phyloP scores from a whole-genome alignment of 495 filamentous ascomycete genomes.

The Lophiostoma macrostomum region DNA sequence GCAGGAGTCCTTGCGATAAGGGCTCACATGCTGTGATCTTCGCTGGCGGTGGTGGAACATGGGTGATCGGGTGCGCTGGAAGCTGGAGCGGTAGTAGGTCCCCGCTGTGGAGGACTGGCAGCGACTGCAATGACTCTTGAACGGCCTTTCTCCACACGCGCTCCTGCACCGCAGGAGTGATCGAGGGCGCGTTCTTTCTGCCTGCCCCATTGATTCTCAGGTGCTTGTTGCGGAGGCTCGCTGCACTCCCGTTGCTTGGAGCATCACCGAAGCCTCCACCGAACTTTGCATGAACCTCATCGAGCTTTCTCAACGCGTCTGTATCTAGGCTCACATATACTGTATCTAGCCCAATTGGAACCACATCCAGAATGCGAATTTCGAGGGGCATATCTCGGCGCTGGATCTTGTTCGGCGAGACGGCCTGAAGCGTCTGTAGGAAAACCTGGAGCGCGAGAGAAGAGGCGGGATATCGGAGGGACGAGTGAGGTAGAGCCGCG shows the following conservation, averaged over 20 bases:
- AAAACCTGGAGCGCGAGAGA: conserved; percentile 78
- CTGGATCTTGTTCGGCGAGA: conserved; percentile 60
- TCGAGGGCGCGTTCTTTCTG: conserved; percentile 5
- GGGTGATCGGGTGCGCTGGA: conserved; percentile 84
- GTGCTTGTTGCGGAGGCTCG: conserved; percentile 34
- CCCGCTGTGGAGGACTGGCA: conserved; percentile 75
- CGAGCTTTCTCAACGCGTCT: conserved; percentile 62
- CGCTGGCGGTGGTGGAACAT: conserved; percentile 73
- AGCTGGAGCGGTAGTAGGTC: conserved; percentile 81
- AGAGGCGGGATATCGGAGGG: conserved; percentile 77
- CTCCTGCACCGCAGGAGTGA: conserved; percentile 46
- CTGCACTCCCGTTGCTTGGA: conserved; percentile 40
- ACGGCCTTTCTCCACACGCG: conserved; percentile 73
- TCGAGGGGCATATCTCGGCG: conserved; percentile 55
- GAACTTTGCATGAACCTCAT: conserved; percentile 61
- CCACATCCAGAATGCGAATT: conserved; percentile 76
- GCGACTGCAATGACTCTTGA: conserved; percentile 63
- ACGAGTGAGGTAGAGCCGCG: conserved; percentile 62
- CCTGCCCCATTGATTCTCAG: conserved; percentile 21
- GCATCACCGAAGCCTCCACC: conserved; percentile 55
- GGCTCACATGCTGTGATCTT: conserved; percentile 64
- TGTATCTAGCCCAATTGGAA: conserved; percentile 73
- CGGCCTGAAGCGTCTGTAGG: conserved; percentile 49
- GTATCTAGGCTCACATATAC: conserved; percentile 82
- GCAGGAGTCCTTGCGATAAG: conserved; percentile 80